phyloP scores from a whole-genome alignment of 371 early-diverging fungal genomes.

The Choanephora cucurbitarum region DNA sequence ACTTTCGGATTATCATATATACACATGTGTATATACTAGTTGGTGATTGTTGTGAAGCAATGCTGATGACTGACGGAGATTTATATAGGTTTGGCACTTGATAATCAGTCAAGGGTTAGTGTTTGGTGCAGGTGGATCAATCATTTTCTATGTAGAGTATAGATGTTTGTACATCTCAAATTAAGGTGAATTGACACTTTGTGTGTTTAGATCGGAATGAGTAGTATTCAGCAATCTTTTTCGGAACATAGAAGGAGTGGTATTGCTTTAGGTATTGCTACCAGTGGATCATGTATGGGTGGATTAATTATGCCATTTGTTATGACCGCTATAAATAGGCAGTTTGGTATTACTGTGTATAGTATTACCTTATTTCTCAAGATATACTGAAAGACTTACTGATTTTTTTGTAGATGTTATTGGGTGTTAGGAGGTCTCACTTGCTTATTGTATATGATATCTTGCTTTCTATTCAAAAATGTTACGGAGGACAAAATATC shows the following conservation, averaged over 20 bases:
- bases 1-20: too few relatives aligned
- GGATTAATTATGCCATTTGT: slow-evolving; percentile 70
- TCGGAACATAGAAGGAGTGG: slow-evolving; percentile 49
- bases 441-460: background rate
- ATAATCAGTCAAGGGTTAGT: slow-evolving; percentile 29
- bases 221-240: slow-evolving; percentile 65
- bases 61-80: background rate
- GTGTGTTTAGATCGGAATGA: slow-evolving; percentile 2
- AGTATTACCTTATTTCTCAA: slow-evolving; percentile 14
- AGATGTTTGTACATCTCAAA: background rate
- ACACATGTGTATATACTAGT: too few relatives aligned
- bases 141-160: slow-evolving; percentile 23
- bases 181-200: too few relatives aligned
- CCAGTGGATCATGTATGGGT: slow-evolving; percentile 76
- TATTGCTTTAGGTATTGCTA: slow-evolving; percentile 70
- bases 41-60: background rate
- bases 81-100: slow-evolving; percentile 28
- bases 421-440: background rate
- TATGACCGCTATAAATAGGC: slow-evolving; percentile 53
- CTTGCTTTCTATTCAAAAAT: slow-evolving; percentile 1
- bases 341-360: slow-evolving; percentile 56
- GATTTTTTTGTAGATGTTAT: background rate
- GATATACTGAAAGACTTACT: background rate
- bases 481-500: slow-evolving; percentile 7
- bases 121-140: slow-evolving; percentile 49